Base-by-base conservation (phyloP, 208 protist species). In the Trypanosomatidae sp. region DNA sequence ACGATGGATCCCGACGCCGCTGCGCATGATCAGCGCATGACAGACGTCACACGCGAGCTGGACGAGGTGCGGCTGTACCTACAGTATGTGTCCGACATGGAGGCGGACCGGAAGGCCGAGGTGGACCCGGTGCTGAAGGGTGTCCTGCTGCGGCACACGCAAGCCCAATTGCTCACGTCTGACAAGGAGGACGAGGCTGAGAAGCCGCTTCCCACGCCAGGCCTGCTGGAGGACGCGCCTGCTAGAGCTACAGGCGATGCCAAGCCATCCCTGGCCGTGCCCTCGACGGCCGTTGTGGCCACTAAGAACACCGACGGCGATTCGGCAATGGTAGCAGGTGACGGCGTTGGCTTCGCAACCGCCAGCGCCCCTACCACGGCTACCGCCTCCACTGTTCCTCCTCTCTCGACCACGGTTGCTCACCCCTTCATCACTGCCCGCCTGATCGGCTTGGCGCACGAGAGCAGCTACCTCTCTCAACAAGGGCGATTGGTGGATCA, bases 21-120 rank as follows among this genome's bases (percentile, higher is more conserved):
- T 13, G 53, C 71, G 47, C 85, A 92, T 69, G 73, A 69, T 19
- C 78, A 74, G 73, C 74, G 80, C 53, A 53, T 87, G 53, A 76
- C 70, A 7, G 78, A 90, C 67, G 87, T 78, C 22, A 70, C 76
- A 8, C 74, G 59, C 13, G 81, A 91, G 71, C 80, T 93, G 72
- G 83, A 92, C 39, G 91, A 93, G 80, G 85, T 88, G 46, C 44
- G 79, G 74, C 77, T 87, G 28, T 93, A 93, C 67, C 69, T 93
- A 52, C 62, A 83, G 55, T 92, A 91, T 77, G 62, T 93, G 25
- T 39, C 69, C 28, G 73, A 80, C 62, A 85, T 95, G 65, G 87
- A 92, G 69, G 71, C 52, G 33, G 89, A 93, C 60, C 85, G 89
- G 30, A 80, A 86, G 55, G 76, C 67, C 8, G 91, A 93, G 74